Conservation (phyloP, 768 basidiomycete genomes). For the Suillus bovinus region DNA sequence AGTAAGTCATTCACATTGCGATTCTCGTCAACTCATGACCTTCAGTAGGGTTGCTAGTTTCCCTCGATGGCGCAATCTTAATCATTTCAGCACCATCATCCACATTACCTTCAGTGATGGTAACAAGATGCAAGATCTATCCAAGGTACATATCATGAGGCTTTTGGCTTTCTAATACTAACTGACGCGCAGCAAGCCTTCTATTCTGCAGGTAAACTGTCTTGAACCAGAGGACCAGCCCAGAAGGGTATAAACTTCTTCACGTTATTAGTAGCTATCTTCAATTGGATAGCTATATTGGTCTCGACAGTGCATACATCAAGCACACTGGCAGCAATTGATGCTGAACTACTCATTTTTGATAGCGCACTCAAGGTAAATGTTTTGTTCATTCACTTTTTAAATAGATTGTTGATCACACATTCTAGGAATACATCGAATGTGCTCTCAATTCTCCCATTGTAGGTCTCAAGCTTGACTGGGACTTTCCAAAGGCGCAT, state of each 20-base stretch:
- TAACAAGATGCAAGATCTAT: constrained; percentile 20
- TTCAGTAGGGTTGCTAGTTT: too few species aligned
- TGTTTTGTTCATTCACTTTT: too few species aligned
- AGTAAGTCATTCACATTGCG: too few species aligned
- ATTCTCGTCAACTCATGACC: too few species aligned
- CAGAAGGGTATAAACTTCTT: constrained; percentile 27
- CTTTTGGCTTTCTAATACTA: background rate
- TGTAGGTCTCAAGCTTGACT: background rate
- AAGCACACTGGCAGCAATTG: constrained; percentile 22
- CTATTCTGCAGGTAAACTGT: background rate
- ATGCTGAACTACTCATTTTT: constrained; percentile 21
- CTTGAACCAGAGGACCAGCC: background rate
- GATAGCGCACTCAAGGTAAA: constrained; percentile 22
- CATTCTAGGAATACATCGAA: too few species aligned
- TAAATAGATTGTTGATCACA: too few species aligned
- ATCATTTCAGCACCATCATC: too few species aligned
- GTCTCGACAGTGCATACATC: constrained; percentile 35
- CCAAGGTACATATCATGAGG: constrained; percentile 28
- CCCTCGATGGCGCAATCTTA: too few species aligned
- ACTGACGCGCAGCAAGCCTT: background rate
- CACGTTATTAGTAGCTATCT: constrained; percentile 31
- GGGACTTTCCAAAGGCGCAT: background rate
- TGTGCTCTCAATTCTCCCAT: too few species aligned
- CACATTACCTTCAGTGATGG: too few species aligned
- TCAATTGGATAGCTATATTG: constrained; percentile 30